Evolutionary conservation across 306 rosid species (phyloP).

Genomic region (Amphicarpaea edgeworthii): DNA sequence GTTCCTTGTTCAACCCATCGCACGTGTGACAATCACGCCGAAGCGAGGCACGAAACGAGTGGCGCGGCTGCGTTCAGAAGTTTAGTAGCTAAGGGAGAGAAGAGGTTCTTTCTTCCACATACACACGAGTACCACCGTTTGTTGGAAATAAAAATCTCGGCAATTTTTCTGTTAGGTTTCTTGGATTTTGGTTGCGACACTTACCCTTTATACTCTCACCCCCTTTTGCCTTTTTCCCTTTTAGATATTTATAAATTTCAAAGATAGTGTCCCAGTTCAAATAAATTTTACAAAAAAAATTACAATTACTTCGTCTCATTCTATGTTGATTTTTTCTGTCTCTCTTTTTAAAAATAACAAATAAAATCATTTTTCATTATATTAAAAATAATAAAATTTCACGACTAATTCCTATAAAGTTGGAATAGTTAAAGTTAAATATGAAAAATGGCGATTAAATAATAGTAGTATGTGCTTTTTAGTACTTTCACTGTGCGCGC

Average conservation of each 20-base stretch:
- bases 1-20: slow-evolving; percentile 15
- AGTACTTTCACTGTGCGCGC: background rate
- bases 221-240: background rate
- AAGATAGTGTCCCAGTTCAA: too few species aligned
- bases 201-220: background rate
- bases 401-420: background rate
- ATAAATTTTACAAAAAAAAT: too few species aligned
- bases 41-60: slow-evolving; percentile 44
- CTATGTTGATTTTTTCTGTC: too few species aligned
- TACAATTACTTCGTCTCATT: too few species aligned
- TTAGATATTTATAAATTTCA: background rate
- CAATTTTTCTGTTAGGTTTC: background rate
- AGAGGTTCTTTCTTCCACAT: background rate
- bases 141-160: slow-evolving; percentile 18
- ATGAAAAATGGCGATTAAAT: background rate
- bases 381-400: too few species aligned
- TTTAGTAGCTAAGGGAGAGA: background rate
- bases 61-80: slow-evolving; percentile 8
- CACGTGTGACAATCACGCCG: background rate
- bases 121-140: background rate
- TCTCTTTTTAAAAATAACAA: too few species aligned
- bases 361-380: too few species aligned
- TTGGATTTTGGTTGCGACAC: background rate
- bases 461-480: background rate
- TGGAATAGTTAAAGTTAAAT: background rate